These are phyloP conservation scores for Antitrichia curtipendula DNA, from an alignment of 225 moss, liverwort and hornwort species.

Conservation along the genomic window DNA sequence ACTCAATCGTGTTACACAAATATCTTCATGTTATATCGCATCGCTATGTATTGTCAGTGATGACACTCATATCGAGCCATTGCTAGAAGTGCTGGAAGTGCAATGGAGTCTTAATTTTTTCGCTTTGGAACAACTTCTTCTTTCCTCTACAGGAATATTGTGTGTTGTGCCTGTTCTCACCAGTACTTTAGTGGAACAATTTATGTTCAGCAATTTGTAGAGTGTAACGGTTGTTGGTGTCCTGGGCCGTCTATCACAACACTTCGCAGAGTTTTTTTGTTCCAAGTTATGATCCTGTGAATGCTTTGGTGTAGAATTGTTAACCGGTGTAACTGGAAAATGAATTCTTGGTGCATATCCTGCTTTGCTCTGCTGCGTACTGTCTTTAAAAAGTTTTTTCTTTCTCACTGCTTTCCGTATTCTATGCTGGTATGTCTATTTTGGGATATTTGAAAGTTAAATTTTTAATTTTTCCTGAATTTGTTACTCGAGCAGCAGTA, in stretches of 20 bases:
- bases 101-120: background rate
- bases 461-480: background rate
- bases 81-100: background rate
- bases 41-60: background rate
- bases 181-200: background rate
- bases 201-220: background rate
- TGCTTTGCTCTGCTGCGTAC: background rate
- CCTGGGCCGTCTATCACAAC: background rate
- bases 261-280: background rate
- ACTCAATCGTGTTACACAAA: background rate
- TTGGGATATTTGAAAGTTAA: background rate
- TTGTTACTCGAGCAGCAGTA: background rate
- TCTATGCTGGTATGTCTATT: background rate
- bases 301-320: background rate
- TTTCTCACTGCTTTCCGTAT: background rate
- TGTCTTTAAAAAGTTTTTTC: background rate
- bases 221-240: background rate
- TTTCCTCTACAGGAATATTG: background rate
- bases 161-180: background rate
- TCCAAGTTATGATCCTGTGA: background rate
- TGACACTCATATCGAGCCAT: background rate
- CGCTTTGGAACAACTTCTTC: background rate
- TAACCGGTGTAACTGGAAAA: background rate
- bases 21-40: background rate
- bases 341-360: background rate